Percentiles rank a stretch among this genome's conserved stretches.
phyloP scores from a whole-genome alignment of 2,329 filamentous ascomycete species.

The Dothistroma septosporum region DNA sequence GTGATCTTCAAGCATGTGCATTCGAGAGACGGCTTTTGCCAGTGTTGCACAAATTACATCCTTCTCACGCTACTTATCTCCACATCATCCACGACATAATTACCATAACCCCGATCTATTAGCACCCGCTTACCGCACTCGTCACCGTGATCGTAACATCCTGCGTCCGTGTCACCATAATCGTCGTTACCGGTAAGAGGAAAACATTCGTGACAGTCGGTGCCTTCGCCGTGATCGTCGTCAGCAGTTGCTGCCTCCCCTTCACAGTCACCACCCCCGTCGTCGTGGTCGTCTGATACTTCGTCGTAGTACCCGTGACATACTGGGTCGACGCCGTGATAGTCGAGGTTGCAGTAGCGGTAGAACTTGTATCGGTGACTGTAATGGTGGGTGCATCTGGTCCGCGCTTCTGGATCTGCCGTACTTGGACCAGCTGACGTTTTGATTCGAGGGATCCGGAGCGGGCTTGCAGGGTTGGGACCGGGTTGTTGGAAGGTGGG shows the following conservation, averaged over 20 bases:
- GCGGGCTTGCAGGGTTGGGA: background rate
- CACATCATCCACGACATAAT: no score
- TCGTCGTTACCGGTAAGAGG: constrained; percentile 6
- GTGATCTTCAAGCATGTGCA: no score
- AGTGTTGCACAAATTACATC: no score
- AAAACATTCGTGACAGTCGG: constrained; percentile 11
- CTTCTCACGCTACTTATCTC: no score
- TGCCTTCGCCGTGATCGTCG: constrained; percentile 4
- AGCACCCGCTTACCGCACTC: background rate
- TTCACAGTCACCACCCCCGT: constrained; percentile 1
- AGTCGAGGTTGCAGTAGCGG: constrained; percentile 14
- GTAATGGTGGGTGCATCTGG: constrained; percentile 35
- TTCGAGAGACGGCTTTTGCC: no score
- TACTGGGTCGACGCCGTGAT: constrained; percentile 18
- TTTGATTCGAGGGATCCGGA: constrained; percentile 13
- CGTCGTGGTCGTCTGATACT: constrained; percentile 17
- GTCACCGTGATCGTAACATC: constrained; percentile 12
- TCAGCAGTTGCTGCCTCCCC: background rate
- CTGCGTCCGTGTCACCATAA: constrained; percentile 1
- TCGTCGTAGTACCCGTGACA: constrained; percentile 24
- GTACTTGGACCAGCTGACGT: constrained; percentile 10
- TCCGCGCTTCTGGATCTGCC: constrained; percentile 30
- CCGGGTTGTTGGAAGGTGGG: background rate
- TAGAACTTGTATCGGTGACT: constrained; percentile 28
- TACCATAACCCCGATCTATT: background rate